phyloP scores from a whole-genome alignment of 306 rosid species.

The Prunus mongolica region DNA sequence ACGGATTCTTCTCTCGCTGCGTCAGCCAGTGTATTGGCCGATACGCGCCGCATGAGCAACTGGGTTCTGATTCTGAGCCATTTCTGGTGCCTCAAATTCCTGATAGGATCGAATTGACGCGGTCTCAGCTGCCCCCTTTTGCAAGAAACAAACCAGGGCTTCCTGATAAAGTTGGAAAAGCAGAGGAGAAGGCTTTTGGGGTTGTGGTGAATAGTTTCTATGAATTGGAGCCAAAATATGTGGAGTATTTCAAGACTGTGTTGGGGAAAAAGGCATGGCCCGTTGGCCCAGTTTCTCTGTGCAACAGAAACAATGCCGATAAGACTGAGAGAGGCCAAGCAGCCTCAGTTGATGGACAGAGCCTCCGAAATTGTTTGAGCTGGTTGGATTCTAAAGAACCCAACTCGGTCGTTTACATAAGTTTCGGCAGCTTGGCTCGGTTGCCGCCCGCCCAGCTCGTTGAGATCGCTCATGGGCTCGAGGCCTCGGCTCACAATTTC shows the following conservation, averaged over 20 bases:
- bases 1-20: constrained; percentile 19
- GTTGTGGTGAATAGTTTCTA: constrained; percentile 27
- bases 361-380: constrained; percentile 12
- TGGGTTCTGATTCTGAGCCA: constrained; percentile 15
- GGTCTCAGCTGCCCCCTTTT: not conserved
- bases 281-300: constrained; percentile 29
- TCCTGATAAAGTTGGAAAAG: not conserved
- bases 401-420: constrained; percentile 31
- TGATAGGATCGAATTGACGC: constrained; percentile 1
- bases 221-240: constrained; percentile 27
- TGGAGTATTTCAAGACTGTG: not conserved
- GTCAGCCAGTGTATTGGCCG: not conserved
- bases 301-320: constrained; percentile 12
- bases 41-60: constrained; percentile 3
- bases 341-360: constrained; percentile 19
- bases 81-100: constrained; percentile 21
- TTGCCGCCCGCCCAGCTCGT: constrained; percentile 16
- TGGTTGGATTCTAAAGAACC: constrained; percentile 33
- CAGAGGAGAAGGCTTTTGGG: constrained; percentile 14
- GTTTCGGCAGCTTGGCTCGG: constrained; percentile 35
- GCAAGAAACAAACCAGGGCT: not conserved
- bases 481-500: not conserved
- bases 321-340: constrained; percentile 24
- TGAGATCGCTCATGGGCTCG: constrained; percentile 28
- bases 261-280: constrained; percentile 26